Evolutionary conservation across 2,329 filamentous ascomycete genomes (phyloP).

Genomic region (Epichloe scottii): DNA sequence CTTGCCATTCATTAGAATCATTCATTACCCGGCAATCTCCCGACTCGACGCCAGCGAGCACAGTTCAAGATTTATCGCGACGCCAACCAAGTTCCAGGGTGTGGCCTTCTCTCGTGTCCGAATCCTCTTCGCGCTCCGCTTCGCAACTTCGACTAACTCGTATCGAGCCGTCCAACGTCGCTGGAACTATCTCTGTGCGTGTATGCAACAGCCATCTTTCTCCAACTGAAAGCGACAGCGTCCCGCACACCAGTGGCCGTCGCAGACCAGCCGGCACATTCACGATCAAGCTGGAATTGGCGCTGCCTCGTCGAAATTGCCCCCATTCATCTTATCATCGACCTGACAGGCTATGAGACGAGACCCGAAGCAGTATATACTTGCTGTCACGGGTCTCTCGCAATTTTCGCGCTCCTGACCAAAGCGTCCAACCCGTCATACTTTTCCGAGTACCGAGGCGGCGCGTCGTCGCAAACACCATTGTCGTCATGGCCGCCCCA

Average conservation of each 20-base stretch:
- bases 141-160: neutral
- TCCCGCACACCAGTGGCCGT: neutral
- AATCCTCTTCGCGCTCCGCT: neutral
- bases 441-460: conserved; percentile 14
- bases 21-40: conserved; percentile 5
- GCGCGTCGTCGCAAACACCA: conserved; percentile 14
- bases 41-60: neutral
- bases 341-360: conserved; percentile 17
- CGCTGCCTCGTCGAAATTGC: neutral
- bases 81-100: neutral
- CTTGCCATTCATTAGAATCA: too few species aligned
- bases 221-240: neutral
- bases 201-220: neutral
- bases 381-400: conserved; percentile 22
- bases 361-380: conserved; percentile 26
- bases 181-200: neutral
- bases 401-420: conserved; percentile 24
- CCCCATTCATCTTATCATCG: neutral
- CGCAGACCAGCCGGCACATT: neutral
- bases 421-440: conserved; percentile 20
- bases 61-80: conserved; percentile 2
- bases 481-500: conserved; percentile 42
- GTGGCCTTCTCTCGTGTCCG: neutral
- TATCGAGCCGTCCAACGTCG: neutral
- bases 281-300: neutral